Base-by-base conservation (phyloP, 805 yeast species). In the Candida germanica region DNA sequence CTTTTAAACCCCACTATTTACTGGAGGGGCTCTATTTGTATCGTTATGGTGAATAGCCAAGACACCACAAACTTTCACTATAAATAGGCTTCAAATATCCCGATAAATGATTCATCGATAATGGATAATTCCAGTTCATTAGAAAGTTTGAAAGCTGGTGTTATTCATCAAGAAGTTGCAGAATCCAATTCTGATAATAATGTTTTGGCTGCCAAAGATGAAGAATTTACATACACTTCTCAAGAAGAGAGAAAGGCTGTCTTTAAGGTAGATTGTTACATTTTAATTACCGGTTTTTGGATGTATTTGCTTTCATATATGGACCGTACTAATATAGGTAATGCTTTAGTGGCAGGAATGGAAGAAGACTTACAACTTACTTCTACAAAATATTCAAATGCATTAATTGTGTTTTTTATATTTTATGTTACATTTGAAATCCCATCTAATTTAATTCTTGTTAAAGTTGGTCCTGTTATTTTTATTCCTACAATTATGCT, bases 341-440 rank as follows among this genome's bases (percentile, higher is more conserved):
- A 80, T 49, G 87, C 87, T 1, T 81, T 79, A 47, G 80, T 77
- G 26, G 71, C 79, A 13, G 83, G 85, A 15, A 67, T 83, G 77
- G 57, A 70, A 40, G 78, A 72, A 46, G 78, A 65, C 26, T 32
- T 83, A 18, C 47, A 64, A n/a, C 58, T 83, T 18, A 48, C 50
- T 2, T 78, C 78, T 9, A 64, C 69, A 43, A 77, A 79, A 47
- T 80, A 68, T 63, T 75, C 78, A 59, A 26, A 30, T 20, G 18
- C 29, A 3, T 19, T 26, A 4, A 80, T 57, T 80, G 79, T 47
- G 76, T 79, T 18, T 83, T 83, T 10, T 80, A 80, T 48, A 5
- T 47, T 47, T 6, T 50, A 63, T 79, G 24, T 52, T 66, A 33
- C 77, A 75, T 47, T 83, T 14, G 35, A 31, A 17, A 20, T 46